Evolutionary conservation across 805 yeast genomes (phyloP), one percentile per base, ranked within the genome.

Genomic region (Starmera dryadoides): DNA sequence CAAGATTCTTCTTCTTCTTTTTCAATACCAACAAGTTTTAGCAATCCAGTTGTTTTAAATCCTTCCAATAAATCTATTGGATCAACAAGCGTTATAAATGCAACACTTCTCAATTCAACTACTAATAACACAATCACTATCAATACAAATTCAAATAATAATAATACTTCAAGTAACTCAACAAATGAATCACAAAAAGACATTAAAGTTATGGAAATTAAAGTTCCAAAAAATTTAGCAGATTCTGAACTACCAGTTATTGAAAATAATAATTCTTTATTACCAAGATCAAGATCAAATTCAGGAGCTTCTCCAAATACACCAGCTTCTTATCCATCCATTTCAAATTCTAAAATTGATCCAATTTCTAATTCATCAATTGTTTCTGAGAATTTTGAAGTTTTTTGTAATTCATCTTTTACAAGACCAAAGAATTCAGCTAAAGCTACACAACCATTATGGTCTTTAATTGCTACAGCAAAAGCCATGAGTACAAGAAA

Each of bases 381-480:
- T 9, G 58, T 55, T 4, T 37, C 50, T 15, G 56, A 50, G 16
- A 55, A 55, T 35, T 55, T 55, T 33, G 49, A 52, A 29, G 44
- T 43, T 12, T 53, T 52, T 23, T 47, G 44, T 29, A 45, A 43
- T 33, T 34, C 47, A 11, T 40, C 50, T 1, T 50, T 47, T 15
- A 33, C 44, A 9, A 53, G 44, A 30, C 35, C 47, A 11, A 51
- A 46, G 26, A 44, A 41, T 29, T 41, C 49, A 16, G 35, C 43
- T 18, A 41, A 45, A 17, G 23, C 45, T 3, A 47, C 57, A 19
- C 77, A 77, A 44, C 80, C 80, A 3, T 42, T 75, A 4, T 76
- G 81, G 81, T 60, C 75, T 0, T 63, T 75, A 34, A 53, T 75
- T 1, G 68, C 73, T 20, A 76, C 79, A 1, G 58, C 72, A 10